Evolutionary conservation across 2,329 filamentous ascomycete species (phyloP), one percentile per base, ranked within the genome.

Genomic region (Tolypocladium paradoxum): DNA sequence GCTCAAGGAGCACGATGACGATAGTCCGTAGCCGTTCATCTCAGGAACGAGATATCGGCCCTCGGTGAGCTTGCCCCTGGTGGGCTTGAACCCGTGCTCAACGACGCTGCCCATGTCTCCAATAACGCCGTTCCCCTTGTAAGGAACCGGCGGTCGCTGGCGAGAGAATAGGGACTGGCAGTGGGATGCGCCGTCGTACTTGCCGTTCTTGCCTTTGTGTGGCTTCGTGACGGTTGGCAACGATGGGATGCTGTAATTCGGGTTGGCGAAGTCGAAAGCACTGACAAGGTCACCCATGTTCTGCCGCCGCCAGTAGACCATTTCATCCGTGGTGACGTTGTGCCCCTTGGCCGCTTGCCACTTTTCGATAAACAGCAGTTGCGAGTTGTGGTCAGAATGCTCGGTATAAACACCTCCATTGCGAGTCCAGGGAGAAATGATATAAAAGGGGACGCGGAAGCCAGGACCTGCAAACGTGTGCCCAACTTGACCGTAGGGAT

Each of bases 351-450:
- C 65, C 1, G 58, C 58, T 37, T 63, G 61, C 75, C 75, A 78
- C 58, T 74, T 63, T 61, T 80, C 77, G 1, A 81, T 60, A 57
- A 81, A 80, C 43, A 77, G 63, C 31, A 79, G 76, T 54, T 80
- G 77, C 0, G 77, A 80, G 56, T 71, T 78, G 62, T 81, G 78
- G 58, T 81, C 78, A 6, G 73, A 69, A 45, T 76, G 74, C 59
- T 80, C 77, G 0, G 75, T 77, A 56, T 77, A 79, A 2, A 81
- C 76, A 24, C 76, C 71, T 9, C 73, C 74, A 12, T 75, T 74
- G 16, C 77, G 74, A 0, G 77, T 81, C 71, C 75, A 81, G 0
- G 77, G 77, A 0, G 77, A 80, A 52, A 81, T 69, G 62, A 81
- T 78, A 57, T 76, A 76, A 55, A 80, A 76, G 0, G 77, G 77